phyloP scores from a whole-genome alignment of 805 yeast genomes.

The Ascoidea asiatica region DNA sequence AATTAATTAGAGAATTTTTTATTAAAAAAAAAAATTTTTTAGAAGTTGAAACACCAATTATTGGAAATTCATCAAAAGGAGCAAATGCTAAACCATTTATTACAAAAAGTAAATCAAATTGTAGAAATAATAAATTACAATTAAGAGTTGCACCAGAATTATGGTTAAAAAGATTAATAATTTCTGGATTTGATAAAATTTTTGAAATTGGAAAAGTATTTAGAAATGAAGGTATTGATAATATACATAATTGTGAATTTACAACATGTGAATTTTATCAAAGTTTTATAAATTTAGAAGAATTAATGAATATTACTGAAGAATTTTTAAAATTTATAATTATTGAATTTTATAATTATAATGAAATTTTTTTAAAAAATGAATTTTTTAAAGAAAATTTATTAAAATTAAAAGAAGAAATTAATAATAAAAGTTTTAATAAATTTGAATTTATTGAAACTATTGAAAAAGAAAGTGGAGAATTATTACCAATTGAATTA shows the following conservation, averaged over 20 bases:
- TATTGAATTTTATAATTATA: slow-evolving; percentile 1
- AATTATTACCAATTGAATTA: slow-evolving; percentile 30
- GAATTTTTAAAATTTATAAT: slow-evolving; percentile 2
- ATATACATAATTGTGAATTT: slow-evolving; percentile 98
- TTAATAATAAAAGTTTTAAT: slow-evolving; percentile 15
- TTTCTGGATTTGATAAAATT: slow-evolving; percentile 96
- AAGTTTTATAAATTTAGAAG: slow-evolving; percentile 95
- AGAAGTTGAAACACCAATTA: slow-evolving; percentile 83
- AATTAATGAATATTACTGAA: slow-evolving; percentile 56
- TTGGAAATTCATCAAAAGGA: slow-evolving; percentile 65
- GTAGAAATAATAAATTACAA: slow-evolving; percentile 25
- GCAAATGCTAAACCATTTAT: slow-evolving; percentile 86
- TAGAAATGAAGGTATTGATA: slow-evolving; percentile 97
- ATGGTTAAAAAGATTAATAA: slow-evolving; percentile 90
- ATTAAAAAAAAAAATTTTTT: slow-evolving; percentile 35
- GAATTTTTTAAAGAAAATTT: not conserved
- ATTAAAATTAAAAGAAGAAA: not conserved
- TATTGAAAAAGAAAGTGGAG: slow-evolving; percentile 40
- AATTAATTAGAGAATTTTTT: slow-evolving; percentile 44
- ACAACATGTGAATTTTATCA: slow-evolving; percentile 98
- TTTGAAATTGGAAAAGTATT: slow-evolving; percentile 98
- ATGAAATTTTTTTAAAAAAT: not conserved
- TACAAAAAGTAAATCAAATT: slow-evolving; percentile 29
- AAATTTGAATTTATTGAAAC: slow-evolving; percentile 55
- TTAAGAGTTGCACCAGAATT: slow-evolving; percentile 92